Evolutionary conservation across 768 basidiomycete species (phyloP), one percentile per base, ranked within the genome.

Genomic region (Podaxis pistillaris): DNA sequence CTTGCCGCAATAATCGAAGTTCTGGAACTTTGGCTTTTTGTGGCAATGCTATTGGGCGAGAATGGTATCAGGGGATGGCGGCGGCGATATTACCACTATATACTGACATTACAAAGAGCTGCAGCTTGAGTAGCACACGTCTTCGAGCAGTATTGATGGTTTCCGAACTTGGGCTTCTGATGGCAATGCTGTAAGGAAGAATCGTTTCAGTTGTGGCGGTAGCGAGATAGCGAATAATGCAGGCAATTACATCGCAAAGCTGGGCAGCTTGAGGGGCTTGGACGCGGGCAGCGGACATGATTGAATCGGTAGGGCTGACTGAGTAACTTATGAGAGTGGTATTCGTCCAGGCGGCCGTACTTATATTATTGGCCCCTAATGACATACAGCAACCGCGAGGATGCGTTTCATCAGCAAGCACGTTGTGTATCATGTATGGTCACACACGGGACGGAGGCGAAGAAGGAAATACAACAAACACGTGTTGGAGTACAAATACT

Each of bases 1-100:
- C 78, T 86, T 85, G 59, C 88, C 84, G 63, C 88, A 89, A 67
- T 80, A 89, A 56, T 84, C 81, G 66, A 84, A 83, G 65, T 76
- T 79, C 65, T 78, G 81, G 67, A 81, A 85, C 71, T 86, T 89
- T 4, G 85, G 84, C 63, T 82, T 84, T 68, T 79, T 78, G 64
- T 84, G 81, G 67, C 88, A 89, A 64, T 81, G 74, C 83, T 84
- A 64, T 2, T 54, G 52, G 52, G 56, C 22, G 44, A 33, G 17
- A 52, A 28, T 13, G 11, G 49, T 44, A 28, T 56, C 46, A 40
- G 60, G 60, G n/a, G 6, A 46, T 12, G n/a, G 33, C 15, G 12
- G 52, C 36, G 59, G 17, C 52, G 46, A 38, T 15, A 30, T 47
- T 36, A 50, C 44, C 13, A 11, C 44, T 36, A 51, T 40, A 56